phyloP scores from a whole-genome alignment of 225 moss, liverwort and hornwort species.

The Antitrichia curtipendula region DNA sequence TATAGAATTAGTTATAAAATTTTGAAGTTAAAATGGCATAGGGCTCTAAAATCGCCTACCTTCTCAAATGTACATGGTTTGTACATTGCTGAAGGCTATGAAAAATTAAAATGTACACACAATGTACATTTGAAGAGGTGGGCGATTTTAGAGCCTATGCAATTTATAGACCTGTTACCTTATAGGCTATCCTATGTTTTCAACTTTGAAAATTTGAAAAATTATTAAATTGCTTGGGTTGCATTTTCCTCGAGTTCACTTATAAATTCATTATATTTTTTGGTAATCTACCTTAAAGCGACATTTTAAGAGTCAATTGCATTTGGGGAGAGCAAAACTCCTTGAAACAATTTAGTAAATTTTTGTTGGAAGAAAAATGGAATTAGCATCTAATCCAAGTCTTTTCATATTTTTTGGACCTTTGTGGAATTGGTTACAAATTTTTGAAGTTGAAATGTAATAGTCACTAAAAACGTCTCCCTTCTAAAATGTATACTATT shows the following conservation, averaged over 20 bases:
- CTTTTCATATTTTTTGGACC: background rate
- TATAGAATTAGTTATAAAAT: too few relatives aligned
- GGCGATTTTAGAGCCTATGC: too few relatives aligned
- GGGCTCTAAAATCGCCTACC: too few relatives aligned
- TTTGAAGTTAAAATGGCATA: too few relatives aligned
- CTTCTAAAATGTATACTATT: background rate
- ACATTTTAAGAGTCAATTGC: too few relatives aligned
- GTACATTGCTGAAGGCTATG: too few relatives aligned
- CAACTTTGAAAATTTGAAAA: background rate
- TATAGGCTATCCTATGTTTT: background rate
- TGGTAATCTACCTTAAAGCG: background rate
- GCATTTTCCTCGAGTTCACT: background rate
- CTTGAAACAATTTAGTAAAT: too few relatives aligned
- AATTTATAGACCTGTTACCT: too few relatives aligned
- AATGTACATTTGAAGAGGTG: too few relatives aligned
- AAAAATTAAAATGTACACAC: too few relatives aligned
- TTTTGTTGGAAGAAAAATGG: background rate
- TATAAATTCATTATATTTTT: background rate
- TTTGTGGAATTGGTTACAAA: background rate
- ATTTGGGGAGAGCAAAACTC: too few relatives aligned
- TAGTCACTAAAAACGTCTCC: fast-evolving
- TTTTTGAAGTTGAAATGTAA: background rate
- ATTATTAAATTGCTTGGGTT: fast-evolving
- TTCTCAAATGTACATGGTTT: too few relatives aligned
- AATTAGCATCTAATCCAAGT: background rate